A percentile compares a stretch with the other conserved stretches of the same genome.
These are phyloP conservation scores for Fimicolochytrium jonesii DNA, from an alignment of 192 early-diverging fungal genomes.

Conservation along the genomic window DNA sequence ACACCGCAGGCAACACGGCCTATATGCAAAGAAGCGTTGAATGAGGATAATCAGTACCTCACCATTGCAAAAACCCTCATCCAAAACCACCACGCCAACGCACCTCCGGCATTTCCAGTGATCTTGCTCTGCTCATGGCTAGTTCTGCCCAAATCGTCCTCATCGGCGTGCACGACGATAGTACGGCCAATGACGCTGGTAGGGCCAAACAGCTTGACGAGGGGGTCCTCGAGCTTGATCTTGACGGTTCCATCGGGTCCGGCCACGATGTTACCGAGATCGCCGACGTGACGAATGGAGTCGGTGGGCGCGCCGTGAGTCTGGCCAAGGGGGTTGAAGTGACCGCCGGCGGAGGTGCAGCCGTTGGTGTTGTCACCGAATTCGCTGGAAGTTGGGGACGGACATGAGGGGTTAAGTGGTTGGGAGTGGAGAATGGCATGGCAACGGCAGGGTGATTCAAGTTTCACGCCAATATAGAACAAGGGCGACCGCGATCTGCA, in stretches of 20 bases:
- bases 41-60: background rate
- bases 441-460: no score
- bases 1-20: conserved; percentile 83
- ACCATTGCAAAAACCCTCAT: background rate
- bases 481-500: no score
- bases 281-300: conserved; percentile 77
- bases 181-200: conserved; percentile 78
- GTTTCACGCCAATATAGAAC: no score
- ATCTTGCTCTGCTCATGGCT: conserved; percentile 66
- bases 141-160: conserved; percentile 83
- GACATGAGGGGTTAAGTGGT: no score
- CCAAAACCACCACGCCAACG: no score
- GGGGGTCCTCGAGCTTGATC: conserved; percentile 46
- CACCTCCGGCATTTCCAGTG: conserved; percentile 75
- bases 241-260: conserved; percentile 52
- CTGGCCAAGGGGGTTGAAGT: conserved; percentile 77
- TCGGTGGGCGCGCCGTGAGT: conserved; percentile 75
- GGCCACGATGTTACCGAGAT: conserved; percentile 81
- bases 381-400: conserved; percentile 39
- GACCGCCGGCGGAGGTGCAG: conserved; percentile 77
- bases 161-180: conserved; percentile 78
- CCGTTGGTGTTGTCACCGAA: conserved; percentile 78
- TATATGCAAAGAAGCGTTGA: background rate
- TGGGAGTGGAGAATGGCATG: no score
- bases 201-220: conserved; percentile 73